Evolutionary conservation across 2,329 filamentous ascomycete genomes (phyloP), one percentile per base, ranked within the genome.

Genomic region (Acrodontium crateriforme): DNA sequence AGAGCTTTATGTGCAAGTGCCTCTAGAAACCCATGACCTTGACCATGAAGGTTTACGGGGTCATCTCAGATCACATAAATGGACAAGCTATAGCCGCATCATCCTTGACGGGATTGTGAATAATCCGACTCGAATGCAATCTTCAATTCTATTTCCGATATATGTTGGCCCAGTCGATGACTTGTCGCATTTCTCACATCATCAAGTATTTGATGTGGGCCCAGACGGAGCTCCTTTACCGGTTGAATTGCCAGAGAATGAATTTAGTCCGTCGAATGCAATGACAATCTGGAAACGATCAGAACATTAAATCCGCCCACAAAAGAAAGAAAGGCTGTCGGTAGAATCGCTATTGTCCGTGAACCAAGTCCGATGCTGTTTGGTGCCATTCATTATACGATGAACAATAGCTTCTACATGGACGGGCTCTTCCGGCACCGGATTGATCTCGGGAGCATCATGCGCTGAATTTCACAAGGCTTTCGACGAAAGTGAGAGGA

Each of bases 281-380:
- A 36, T 49, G 46, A 32, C 30, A 1, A 46, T 55, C 2, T 56
- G 53, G 46, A 47, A 55, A 32, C 37, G 1, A 38, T 56, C 17
- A 49, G 38, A 25, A 42, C 54, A 10, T 47, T 59, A 24, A 54
- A 57, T 25, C 47, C 54, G 19, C 40, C 51, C n/a, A 41, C 50
- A 3, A 48, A 60, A 12, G 58, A 63, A 30, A 54, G 57, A 6
- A 41, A 54, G 13, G 58, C 65, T 0, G 65, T 70, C 5, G 70
- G 70, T 2, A 60, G 69, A 23, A 72, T 74, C 37, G 68, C 67
- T 0, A 68, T 74, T 34, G 57, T 74, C 15, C 62, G 71, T 37
- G 71, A 76, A 38, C 71, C 70, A 2, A 66, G 68, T 2, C 67
- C 71, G 0, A 59, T 74, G 5, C 60, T 71, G 18, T 68, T 75